Evolutionary conservation across 2,329 filamentous ascomycete genomes (phyloP), one percentile per base, ranked within the genome.

Genomic region (Chaetomium globosum): DNA sequence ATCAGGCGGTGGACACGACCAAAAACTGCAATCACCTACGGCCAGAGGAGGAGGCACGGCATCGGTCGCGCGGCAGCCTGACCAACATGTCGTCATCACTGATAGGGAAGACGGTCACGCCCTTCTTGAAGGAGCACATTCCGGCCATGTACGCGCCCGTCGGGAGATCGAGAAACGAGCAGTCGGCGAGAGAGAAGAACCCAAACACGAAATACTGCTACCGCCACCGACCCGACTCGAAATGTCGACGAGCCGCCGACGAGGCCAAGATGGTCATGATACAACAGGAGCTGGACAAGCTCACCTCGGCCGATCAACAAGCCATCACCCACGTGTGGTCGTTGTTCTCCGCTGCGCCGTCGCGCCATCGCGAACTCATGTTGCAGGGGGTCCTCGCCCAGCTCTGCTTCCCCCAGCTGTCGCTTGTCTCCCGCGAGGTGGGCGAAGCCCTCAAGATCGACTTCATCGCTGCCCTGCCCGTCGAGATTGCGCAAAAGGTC

Each of bases 301-400:
- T 73, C 13, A 65, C 67, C 1, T 53, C 71, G 9, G 67, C 69
- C 8, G 95, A 99, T 76, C 93, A 97, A 78, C 92, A 97, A 78
- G 93, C 91, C 74, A 97, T 99, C 73, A 92, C 93, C 39, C 94
- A 97, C 74, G 93, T 98, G 63, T 99, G 95, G 95, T 96, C 94
- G 0, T 83, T 98, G 56, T 99, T 99, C 81, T 98, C 94, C 0
- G 95, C 95, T 48, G 93, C 95, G 0, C 95, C 95, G 0, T 86
- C 92, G 10, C 97, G 96, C 75, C 94, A 98, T 74, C 89, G 95
- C 71, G 94, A 96, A 69, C 84, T 99, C 66, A 98, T 99, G 91
- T 85, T 99, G 8, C 93, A 97, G 76, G 95, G 95, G 70, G 94
- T 99, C 73, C 88, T 99, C 67, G 90, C 94, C 0, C 93, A 98